Conservation (phyloP, 2,329 filamentous ascomycete genomes). For the Fusarium brevicatenulatum region DNA sequence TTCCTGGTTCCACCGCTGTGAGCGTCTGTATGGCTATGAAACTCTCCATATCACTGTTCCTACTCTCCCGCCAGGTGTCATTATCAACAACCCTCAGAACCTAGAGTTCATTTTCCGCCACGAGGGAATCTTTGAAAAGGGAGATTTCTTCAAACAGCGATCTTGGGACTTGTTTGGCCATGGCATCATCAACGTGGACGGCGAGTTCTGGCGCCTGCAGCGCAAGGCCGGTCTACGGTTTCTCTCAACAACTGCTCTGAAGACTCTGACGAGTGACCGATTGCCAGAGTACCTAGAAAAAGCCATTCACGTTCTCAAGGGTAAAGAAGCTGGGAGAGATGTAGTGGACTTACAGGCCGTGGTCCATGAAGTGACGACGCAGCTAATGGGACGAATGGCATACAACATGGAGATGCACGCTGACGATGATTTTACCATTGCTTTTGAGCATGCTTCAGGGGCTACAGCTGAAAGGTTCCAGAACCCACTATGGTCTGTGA, state of each 20-base stretch:
- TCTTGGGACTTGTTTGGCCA: slow-evolving; percentile 72
- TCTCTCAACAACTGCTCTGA: slow-evolving; percentile 66
- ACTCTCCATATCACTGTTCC: slow-evolving; percentile 72
- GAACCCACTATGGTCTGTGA: slow-evolving; percentile 71
- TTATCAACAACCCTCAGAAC: slow-evolving; percentile 70
- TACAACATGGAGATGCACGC: slow-evolving; percentile 76
- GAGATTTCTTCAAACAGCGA: slow-evolving; percentile 68
- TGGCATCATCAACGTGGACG: slow-evolving; percentile 74
- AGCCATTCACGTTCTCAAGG: slow-evolving; percentile 53
- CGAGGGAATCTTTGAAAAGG: slow-evolving; percentile 69
- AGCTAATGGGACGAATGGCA: slow-evolving; percentile 74
- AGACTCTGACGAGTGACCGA: slow-evolving; percentile 65
- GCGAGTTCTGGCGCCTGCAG: slow-evolving; percentile 70
- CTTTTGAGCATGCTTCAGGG: slow-evolving; percentile 71
- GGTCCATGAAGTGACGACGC: slow-evolving; percentile 72
- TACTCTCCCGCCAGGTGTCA: slow-evolving; percentile 69
- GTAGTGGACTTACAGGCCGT: slow-evolving; percentile 67
- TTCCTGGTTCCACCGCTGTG: slow-evolving; percentile 69
- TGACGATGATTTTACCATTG: slow-evolving; percentile 66
- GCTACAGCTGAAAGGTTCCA: slow-evolving; percentile 70
- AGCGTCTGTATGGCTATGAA: slow-evolving; percentile 65
- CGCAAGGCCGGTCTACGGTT: slow-evolving; percentile 70
- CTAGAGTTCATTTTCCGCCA: slow-evolving; percentile 72
- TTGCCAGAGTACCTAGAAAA: slow-evolving; percentile 64
- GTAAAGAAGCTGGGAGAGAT: slow-evolving; percentile 38